Percentiles rank a stretch among this genome's conserved stretches.
Conservation (phyloP, 345 rosid genomes). For the Angophora floribunda region DNA sequence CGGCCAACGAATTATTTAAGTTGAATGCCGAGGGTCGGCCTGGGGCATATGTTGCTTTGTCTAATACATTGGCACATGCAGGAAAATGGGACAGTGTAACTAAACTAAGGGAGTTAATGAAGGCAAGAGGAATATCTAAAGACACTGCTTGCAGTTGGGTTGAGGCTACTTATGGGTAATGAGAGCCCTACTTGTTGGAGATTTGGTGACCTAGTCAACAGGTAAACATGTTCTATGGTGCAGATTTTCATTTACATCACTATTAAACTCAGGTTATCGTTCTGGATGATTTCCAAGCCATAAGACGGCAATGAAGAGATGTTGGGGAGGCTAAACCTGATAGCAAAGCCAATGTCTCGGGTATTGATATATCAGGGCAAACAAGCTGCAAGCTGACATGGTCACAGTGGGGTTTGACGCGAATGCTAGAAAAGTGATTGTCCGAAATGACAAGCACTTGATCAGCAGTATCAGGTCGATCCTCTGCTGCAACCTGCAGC, state of each 20-base stretch:
- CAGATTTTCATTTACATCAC: neutral
- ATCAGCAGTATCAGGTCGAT: neutral
- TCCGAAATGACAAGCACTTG: neutral
- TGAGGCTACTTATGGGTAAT: constrained; percentile 15
- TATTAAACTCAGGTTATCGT: neutral
- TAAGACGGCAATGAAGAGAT: neutral
- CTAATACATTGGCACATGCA: constrained; percentile 76
- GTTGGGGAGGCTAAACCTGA: neutral
- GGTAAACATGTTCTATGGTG: neutral
- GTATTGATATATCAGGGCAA: neutral
- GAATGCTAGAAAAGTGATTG: neutral
- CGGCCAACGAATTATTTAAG: constrained; percentile 71
- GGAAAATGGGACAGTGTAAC: constrained; percentile 73
- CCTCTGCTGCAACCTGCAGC: neutral
- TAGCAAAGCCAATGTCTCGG: neutral
- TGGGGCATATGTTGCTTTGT: constrained; percentile 79
- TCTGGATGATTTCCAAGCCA: neutral
- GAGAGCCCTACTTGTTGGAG: neutral
- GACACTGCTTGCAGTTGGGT: constrained; percentile 71
- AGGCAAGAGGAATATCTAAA: constrained; percentile 52
- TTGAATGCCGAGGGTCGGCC: constrained; percentile 57
- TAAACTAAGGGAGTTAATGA: constrained; percentile 67
- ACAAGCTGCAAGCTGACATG: neutral
- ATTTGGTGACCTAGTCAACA: neutral
- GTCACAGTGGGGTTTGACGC: neutral